Base-by-base conservation (phyloP, 768 basidiomycete genomes). In the Leccinum variicolor region DNA sequence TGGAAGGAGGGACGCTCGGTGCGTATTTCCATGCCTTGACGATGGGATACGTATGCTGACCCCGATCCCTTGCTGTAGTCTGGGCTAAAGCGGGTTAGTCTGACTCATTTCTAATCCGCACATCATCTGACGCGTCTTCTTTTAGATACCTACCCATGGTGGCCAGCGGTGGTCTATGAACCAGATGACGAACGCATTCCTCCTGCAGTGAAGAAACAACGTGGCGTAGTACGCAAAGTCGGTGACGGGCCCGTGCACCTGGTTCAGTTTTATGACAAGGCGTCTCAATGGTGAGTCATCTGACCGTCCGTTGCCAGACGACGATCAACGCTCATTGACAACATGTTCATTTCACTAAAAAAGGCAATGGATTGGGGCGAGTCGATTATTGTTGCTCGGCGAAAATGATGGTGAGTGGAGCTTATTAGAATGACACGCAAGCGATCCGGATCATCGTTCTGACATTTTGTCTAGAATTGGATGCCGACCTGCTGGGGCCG, bases 101-200 rank as follows among this genome's bases (percentile, higher is more conserved):
- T 6, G 17, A 47, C 25, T 3, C 9, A 1, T 45, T 29, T 28
- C 8, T 2, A 13, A 9, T 15, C 8, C 3, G 36, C 10, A 9
- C 39, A 41, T 2, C 5, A 19, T 15, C 55, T 72, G 53, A 66
- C 9, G 13, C 56, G n/a, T 10, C 56, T n/a, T 50, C 26, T 15
- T 57, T 23, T n/a, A 92, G 91, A 76, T 34, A 81, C 85, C 0
- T 94, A 78, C 64, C 94, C 94, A 1, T 95, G 86, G 86, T 96
- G 89, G 86, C 91, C 94, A 41, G 94, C 87, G 9, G 84, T 90
- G 9, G 81, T 94, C 15, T 86, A 80, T 52, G 84, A 86, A 25
- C 79, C 81, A 9, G 82, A 85, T 41, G 82, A 87, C 49, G 70
- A 76, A 1, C 69, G 68, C 0, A 79, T 93, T n/a, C 89, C 89